A percentile compares a stretch with the other conserved stretches of the same genome.
Evolutionary conservation across 2,329 filamentous ascomycete genomes (phyloP).

Genomic region (Penicillium sp.): DNA sequence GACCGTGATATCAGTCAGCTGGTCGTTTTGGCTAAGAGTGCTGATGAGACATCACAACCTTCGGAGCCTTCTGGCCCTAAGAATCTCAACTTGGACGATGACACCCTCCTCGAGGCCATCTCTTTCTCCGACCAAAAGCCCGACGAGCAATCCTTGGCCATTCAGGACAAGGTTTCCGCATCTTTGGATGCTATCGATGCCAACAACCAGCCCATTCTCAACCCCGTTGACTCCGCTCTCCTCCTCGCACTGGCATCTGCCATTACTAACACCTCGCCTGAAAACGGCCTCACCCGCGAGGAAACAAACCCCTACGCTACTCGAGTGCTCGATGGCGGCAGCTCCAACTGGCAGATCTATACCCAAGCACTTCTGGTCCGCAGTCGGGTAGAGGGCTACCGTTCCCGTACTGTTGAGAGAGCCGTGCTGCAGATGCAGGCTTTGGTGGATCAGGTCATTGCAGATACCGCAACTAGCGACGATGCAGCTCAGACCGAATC

Average conservation of each 20-base stretch:
- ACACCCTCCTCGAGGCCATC: constrained; percentile 87
- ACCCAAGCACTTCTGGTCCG: constrained; percentile 88
- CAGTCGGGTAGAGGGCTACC: constrained; percentile 84
- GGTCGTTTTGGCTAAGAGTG: constrained; percentile 83
- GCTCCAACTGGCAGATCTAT: constrained; percentile 97
- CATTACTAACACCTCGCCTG: constrained; percentile 82
- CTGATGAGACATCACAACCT: constrained; percentile 36
- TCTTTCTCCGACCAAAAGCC: constrained; percentile 63
- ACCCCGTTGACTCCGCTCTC: constrained; percentile 84
- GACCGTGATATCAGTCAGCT: constrained; percentile 69
- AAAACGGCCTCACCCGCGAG: constrained; percentile 84
- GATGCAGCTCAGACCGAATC: constrained; percentile 35
- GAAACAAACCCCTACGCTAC: constrained; percentile 89
- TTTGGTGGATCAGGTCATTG: constrained; percentile 90
- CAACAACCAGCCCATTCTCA: constrained; percentile 76
- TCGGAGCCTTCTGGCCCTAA: constrained; percentile 54
- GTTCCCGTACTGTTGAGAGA: constrained; percentile 82
- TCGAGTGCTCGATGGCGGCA: constrained; percentile 81
- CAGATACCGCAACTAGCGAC: constrained; percentile 65
- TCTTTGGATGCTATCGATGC: constrained; percentile 67
- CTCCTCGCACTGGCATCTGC: constrained; percentile 78
- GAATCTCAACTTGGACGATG: constrained; percentile 79
- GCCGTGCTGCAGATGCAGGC: constrained; percentile 91
- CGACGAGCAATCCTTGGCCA: constrained; percentile 45
- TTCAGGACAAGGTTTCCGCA: constrained; percentile 56